A percentile compares a stretch with the other conserved stretches of the same genome.
Conservation (phyloP, 352 stramenopile genomes). For the Phytophthora pseudosyringae region DNA sequence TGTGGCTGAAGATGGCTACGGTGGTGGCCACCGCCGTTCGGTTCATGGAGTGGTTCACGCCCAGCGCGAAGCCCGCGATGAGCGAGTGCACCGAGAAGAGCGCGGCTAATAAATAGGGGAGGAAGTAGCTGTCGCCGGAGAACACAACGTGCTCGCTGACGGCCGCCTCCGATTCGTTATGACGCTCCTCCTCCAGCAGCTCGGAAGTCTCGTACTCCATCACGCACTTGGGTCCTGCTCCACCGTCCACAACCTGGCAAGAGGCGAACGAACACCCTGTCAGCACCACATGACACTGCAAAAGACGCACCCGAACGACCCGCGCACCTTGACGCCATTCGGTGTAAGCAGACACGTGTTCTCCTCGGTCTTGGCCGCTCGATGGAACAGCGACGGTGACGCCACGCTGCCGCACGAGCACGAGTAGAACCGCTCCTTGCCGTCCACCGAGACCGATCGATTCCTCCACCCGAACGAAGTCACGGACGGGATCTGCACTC, state of each 20-base stretch:
- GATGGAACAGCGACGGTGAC: constrained; percentile 48
- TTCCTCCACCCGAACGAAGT: constrained; percentile 52
- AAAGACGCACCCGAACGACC: background rate
- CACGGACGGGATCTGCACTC: constrained; percentile 62
- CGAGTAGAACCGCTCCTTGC: constrained; percentile 40
- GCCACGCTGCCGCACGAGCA: constrained; percentile 40
- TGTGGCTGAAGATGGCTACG: constrained; percentile 73
- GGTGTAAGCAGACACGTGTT: constrained; percentile 45
- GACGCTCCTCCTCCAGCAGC: constrained; percentile 31
- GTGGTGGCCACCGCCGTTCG: constrained; percentile 61
- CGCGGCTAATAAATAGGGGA: constrained; percentile 67
- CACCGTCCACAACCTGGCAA: constrained; percentile 26
- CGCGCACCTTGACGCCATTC: constrained; percentile 40
- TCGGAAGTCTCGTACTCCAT: constrained; percentile 34
- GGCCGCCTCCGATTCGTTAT: constrained; percentile 36
- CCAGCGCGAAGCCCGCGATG: constrained; percentile 68
- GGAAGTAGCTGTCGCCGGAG: constrained; percentile 57
- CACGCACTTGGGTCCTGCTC: constrained; percentile 1
- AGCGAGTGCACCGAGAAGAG: constrained; percentile 75
- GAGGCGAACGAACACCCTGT: background rate
- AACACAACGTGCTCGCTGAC: constrained; percentile 73
- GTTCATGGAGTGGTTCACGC: constrained; percentile 60
- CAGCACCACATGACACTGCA: background rate
- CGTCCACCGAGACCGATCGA: constrained; percentile 47
- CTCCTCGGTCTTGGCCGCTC: constrained; percentile 43